These are phyloP conservation scores for Cocos nucifera DNA, from an alignment of 176 grass and related monocot species.

Conservation along the genomic window DNA sequence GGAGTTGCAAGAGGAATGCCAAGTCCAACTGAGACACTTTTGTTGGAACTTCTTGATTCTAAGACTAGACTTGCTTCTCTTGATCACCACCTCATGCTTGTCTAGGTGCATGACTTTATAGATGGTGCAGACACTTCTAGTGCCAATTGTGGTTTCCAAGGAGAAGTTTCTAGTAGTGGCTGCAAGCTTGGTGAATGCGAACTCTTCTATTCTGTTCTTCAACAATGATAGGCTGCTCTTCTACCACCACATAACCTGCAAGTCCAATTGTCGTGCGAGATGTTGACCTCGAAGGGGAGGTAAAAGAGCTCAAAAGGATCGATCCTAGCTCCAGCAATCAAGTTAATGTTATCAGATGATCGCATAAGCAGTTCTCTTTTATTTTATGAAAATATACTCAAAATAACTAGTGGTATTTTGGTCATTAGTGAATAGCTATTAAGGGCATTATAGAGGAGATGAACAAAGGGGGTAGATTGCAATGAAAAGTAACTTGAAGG, in stretches of 20 bases:
- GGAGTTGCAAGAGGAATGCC: conserved; percentile 62
- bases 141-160: conserved; percentile 47
- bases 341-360: not conserved
- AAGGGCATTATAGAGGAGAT: too few species aligned
- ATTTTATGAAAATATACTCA: too few species aligned
- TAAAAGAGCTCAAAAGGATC: conserved; percentile 29
- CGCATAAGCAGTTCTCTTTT: too few species aligned
- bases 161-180: conserved; percentile 54
- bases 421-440: too few species aligned
- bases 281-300: conserved; percentile 15
- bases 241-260: conserved; percentile 62
- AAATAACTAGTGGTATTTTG: too few species aligned
- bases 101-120: conserved; percentile 59
- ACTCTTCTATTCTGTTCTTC: conserved; percentile 45
- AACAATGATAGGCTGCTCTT: conserved; percentile 79
- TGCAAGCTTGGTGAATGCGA: conserved; percentile 44
- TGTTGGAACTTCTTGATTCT: conserved; percentile 49
- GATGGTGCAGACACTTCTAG: conserved; percentile 65
- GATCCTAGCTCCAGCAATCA: not conserved
- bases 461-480: too few species aligned
- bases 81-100: conserved; percentile 74
- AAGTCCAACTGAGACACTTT: conserved; percentile 90
- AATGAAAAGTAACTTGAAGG: too few species aligned
- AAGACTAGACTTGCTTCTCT: conserved; percentile 46
- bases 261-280: conserved; percentile 42